These are phyloP conservation scores for Bromus sterilis DNA, from an alignment of 176 grass and related monocot genomes.

Conservation along the genomic window DNA sequence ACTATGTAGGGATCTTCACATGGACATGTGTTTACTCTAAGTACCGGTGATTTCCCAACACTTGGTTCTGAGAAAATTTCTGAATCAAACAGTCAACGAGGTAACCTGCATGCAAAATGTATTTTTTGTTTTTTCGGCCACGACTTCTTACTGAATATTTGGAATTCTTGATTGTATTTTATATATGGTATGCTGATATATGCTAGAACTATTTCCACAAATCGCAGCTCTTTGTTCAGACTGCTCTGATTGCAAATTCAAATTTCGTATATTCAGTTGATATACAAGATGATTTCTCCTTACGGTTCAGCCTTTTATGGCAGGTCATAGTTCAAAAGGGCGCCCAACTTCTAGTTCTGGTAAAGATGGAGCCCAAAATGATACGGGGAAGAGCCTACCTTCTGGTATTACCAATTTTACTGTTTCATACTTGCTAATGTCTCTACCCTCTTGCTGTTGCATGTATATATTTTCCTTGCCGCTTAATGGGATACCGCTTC, in stretches of 20 bases:
- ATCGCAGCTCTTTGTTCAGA: not conserved
- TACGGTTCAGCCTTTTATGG: constrained; percentile 18
- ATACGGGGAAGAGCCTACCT: constrained; percentile 36
- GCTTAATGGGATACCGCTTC: not conserved
- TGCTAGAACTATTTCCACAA: not conserved
- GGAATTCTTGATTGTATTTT: constrained; percentile 4
- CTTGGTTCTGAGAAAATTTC: constrained; percentile 76
- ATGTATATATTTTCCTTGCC: constrained; percentile 7
- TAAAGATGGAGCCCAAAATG: constrained; percentile 43
- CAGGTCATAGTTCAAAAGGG: constrained; percentile 74
- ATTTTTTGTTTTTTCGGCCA: not conserved
- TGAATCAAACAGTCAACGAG: constrained; percentile 55
- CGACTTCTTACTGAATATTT: not conserved
- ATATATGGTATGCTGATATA: constrained; percentile 2
- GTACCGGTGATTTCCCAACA: constrained; percentile 89
- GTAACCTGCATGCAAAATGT: constrained; percentile 29
- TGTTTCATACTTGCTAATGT: not conserved
- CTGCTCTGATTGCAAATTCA: not conserved
- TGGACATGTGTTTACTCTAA: constrained; percentile 70
- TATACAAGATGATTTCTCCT: not conserved
- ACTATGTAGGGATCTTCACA: constrained; percentile 52
- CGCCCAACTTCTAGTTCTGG: constrained; percentile 57
- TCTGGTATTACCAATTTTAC: constrained; percentile 37
- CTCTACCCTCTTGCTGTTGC: not conserved
- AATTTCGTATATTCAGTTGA: not conserved